Conservation (phyloP, 352 stramenopile species). For the Globisporangium uncinulatum region DNA sequence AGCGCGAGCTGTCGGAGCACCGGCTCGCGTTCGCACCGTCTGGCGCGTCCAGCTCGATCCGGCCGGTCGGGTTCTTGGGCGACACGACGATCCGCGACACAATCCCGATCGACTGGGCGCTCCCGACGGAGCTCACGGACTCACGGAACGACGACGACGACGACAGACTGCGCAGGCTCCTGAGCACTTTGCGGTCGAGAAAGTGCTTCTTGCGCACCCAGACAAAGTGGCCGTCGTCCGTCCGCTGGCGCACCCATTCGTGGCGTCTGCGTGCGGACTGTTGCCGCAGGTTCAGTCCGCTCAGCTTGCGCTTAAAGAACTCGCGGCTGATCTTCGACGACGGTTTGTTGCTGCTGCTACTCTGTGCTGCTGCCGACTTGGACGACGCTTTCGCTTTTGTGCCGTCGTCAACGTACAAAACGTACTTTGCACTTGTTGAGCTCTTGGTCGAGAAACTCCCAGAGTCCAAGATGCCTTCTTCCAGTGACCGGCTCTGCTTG, state of each 20-base stretch:
- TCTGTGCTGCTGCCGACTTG: conserved; percentile 3
- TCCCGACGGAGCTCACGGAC: conserved; percentile 60
- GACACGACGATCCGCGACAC: conserved; percentile 74
- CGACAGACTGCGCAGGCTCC: conserved; percentile 39
- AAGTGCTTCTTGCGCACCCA: conserved; percentile 80
- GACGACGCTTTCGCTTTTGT: conserved; percentile 29
- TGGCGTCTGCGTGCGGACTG: conserved; percentile 80
- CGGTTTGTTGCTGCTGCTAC: conserved; percentile 16
- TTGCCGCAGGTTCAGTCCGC: conserved; percentile 68
- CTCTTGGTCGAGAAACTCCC: conserved; percentile 28
- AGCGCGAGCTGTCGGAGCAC: conserved; percentile 51
- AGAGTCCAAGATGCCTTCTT: conserved; percentile 26
- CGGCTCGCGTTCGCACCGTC: conserved; percentile 54
- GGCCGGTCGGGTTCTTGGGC: conserved; percentile 63
- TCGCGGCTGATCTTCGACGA: conserved; percentile 47
- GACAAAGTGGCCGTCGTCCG: conserved; percentile 73
- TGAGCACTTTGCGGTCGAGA: conserved; percentile 67
- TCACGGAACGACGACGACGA: conserved; percentile 61
- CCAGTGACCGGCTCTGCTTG: conserved; percentile 21
- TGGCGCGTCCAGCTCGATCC: conserved; percentile 65
- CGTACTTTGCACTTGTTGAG: conserved; percentile 50
- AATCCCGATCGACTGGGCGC: conserved; percentile 58
- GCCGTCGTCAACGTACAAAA: conserved; percentile 63
- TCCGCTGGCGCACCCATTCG: conserved; percentile 75
- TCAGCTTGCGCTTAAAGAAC: conserved; percentile 76